Conservation (phyloP, 352 stramenopile species). For the Globisporangium orthogonon region DNA sequence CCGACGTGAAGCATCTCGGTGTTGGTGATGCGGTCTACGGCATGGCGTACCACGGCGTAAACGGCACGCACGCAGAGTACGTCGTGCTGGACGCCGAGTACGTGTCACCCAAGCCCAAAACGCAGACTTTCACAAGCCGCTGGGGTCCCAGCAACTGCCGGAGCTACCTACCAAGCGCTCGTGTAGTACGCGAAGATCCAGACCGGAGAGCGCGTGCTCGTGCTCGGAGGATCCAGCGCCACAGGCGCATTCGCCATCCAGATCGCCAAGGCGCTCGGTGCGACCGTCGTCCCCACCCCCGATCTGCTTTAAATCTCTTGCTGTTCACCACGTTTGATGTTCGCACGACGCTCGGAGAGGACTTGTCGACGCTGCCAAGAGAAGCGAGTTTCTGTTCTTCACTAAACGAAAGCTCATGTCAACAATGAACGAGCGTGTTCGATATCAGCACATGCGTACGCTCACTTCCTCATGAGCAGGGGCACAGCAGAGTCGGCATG, state of each 20-base stretch:
- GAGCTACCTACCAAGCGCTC: conserved; percentile 24
- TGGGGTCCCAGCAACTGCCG: conserved; percentile 10
- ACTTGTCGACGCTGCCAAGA: too few species aligned
- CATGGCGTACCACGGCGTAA: not conserved
- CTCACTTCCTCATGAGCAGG: not conserved
- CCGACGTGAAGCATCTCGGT: conserved; percentile 30
- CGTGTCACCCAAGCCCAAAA: conserved; percentile 25
- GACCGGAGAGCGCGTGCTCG: conserved; percentile 19
- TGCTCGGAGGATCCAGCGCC: conserved; percentile 36
- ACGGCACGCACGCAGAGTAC: conserved; percentile 11
- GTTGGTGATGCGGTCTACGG: conserved; percentile 51
- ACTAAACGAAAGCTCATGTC: too few species aligned
- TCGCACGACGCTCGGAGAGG: too few species aligned
- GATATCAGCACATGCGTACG: not conserved
- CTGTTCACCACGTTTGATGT: too few species aligned
- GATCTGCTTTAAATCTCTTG: too few species aligned
- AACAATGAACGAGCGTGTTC: too few species aligned
- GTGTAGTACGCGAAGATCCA: conserved; percentile 12
- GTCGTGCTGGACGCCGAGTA: conserved; percentile 5
- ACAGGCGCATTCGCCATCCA: conserved; percentile 44
- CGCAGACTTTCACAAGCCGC: conserved; percentile 14
- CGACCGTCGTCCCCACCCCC: conserved; percentile 36
- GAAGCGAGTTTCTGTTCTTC: too few species aligned
- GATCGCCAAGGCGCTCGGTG: conserved; percentile 35
- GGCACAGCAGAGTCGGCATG: not conserved